A percentile compares a stretch with the other conserved stretches of the same genome.
phyloP scores from a whole-genome alignment of 1,139 yeast species.

The Candida gigantensis region DNA sequence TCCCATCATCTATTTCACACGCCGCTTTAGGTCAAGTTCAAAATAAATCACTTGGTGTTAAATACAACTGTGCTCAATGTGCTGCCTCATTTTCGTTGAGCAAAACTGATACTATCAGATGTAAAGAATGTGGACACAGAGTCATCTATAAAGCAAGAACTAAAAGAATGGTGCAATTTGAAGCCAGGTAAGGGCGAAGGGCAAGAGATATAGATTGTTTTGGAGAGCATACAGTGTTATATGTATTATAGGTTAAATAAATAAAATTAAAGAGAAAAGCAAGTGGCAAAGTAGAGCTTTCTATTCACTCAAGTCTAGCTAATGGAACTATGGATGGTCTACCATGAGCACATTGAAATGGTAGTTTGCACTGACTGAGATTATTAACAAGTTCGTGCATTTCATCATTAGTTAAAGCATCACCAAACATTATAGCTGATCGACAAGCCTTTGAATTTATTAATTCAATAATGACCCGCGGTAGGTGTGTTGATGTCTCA shows the following conservation, averaged over 20 bases:
- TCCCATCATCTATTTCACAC: constrained; percentile 77
- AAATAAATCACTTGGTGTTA: constrained; percentile 79
- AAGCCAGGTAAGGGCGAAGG: constrained; percentile 43
- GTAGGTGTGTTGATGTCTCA: constrained; percentile 31
- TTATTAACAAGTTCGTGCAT: constrained; percentile 45
- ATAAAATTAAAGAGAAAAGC: no score
- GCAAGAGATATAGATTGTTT: no score
- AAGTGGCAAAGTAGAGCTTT: no score
- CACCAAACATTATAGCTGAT: constrained; percentile 75
- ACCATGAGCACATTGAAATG: constrained; percentile 88
- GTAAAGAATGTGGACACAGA: constrained; percentile 98
- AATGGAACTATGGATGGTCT: constrained; percentile 73
- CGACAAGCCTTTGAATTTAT: constrained; percentile 71
- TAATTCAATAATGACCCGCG: constrained; percentile 48
- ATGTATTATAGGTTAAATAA: no score
- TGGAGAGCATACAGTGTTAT: no score
- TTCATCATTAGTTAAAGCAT: constrained; percentile 38
- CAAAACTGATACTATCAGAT: constrained; percentile 95
- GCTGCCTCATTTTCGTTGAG: constrained; percentile 86
- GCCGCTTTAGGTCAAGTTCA: constrained; percentile 57
- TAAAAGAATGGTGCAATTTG: constrained; percentile 81
- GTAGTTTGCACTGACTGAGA: constrained; percentile 53
- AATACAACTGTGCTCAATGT: constrained; percentile 95
- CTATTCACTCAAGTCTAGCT: constrained; percentile 15
- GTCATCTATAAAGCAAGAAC: constrained; percentile 96